These are phyloP conservation scores for Gossypium schwendimanii DNA, from an alignment of 441 rosid genomes.

Conservation along the genomic window DNA sequence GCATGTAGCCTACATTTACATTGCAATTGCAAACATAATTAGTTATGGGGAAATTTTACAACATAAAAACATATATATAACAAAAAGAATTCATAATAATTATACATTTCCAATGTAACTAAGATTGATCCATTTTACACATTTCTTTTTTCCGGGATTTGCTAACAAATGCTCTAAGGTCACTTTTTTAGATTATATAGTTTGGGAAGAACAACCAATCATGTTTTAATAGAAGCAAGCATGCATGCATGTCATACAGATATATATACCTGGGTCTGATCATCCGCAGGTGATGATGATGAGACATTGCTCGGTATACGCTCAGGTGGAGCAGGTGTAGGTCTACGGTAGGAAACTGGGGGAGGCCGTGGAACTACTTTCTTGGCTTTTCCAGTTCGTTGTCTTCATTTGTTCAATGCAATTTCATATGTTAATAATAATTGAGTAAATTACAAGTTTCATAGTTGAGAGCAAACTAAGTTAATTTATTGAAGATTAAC, in stretches of 20 bases:
- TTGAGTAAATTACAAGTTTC: not conserved
- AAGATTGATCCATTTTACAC: too few species aligned
- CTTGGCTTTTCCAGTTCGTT: slow-evolving; percentile 38
- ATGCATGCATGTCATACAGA: not conserved
- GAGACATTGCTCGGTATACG: slow-evolving; percentile 20
- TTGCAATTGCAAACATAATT: slow-evolving; percentile 1
- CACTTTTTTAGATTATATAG: too few species aligned
- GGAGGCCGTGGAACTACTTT: slow-evolving; percentile 60
- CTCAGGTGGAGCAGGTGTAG: slow-evolving; percentile 18
- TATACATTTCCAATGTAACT: too few species aligned
- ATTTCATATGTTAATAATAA: not conserved
- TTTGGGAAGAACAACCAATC: not conserved
- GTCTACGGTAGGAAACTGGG: slow-evolving; percentile 36
- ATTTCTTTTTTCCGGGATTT: too few species aligned
- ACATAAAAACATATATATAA: not conserved
- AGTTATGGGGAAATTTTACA: not conserved
- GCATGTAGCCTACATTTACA: slow-evolving; percentile 38
- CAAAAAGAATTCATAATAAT: not conserved
- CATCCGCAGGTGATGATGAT: slow-evolving; percentile 20
- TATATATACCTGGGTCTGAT: slow-evolving; percentile 40
- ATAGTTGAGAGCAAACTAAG: not conserved
- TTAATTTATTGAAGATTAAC: not conserved
- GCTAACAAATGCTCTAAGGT: too few species aligned
- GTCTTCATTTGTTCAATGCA: slow-evolving; percentile 25
- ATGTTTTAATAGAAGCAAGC: not conserved